Evolutionary conservation across 331 rosid genomes (phyloP).

Genomic region (Pyracantha coccinea): DNA sequence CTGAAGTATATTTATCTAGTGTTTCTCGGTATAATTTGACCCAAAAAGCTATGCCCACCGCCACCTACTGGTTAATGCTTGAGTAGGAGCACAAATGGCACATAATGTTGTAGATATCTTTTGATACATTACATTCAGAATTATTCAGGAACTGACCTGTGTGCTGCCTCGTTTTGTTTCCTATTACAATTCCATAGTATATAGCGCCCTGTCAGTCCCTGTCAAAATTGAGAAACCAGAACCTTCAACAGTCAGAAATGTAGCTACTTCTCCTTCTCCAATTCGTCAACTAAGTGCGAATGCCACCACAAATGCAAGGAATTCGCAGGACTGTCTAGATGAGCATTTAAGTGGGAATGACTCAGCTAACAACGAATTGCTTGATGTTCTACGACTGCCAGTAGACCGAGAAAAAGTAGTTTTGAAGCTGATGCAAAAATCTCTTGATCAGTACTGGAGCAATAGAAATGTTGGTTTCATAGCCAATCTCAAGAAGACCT

Average conservation of each 20-base stretch:
- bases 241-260: neutral
- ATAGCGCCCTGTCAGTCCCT: neutral
- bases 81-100: neutral
- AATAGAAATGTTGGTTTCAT: conserved; percentile 12
- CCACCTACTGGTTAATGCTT: no score
- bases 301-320: conserved; percentile 10
- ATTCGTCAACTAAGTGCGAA: conserved; percentile 5
- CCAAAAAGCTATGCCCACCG: no score
- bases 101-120: neutral
- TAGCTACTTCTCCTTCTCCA: conserved; percentile 3
- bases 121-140: neutral
- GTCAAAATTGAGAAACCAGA: conserved; percentile 14
- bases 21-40: no score
- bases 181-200: neutral
- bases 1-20: no score
- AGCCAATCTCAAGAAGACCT: conserved; percentile 10
- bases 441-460: conserved; percentile 13
- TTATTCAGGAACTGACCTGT: neutral
- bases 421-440: conserved; percentile 27
- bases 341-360: conserved; percentile 17
- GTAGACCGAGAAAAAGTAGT: conserved; percentile 44
- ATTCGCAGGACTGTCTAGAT: conserved; percentile 4
- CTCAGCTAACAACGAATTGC: conserved; percentile 14
- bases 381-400: conserved; percentile 20
- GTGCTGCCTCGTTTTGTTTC: neutral